These are phyloP conservation scores for Teratosphaeria nubilosa DNA, from an alignment of 2,329 filamentous ascomycete species.

Conservation along the genomic window DNA sequence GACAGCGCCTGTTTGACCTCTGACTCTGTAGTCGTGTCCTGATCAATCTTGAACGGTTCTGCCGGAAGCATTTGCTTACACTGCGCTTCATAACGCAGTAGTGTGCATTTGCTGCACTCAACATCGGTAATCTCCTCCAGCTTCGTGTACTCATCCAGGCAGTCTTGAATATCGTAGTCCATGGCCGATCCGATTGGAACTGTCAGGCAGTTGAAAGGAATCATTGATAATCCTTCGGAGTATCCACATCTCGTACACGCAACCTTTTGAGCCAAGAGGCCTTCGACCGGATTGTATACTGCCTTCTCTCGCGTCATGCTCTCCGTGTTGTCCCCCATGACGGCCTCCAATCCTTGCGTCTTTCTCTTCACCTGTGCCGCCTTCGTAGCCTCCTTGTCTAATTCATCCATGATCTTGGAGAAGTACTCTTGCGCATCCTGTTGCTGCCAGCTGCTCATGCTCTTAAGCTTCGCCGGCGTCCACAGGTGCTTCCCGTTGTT, in stretches of 20 bases:
- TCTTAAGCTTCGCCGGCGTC: conserved; percentile 68
- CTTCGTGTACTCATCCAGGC: conserved; percentile 73
- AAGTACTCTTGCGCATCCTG: conserved; percentile 98
- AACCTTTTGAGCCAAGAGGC: conserved; percentile 76
- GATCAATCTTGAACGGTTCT: conserved; percentile 1
- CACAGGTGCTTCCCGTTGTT: conserved; percentile 71
- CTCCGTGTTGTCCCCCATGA: background rate
- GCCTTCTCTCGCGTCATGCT: conserved; percentile 20
- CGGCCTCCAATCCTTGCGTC: background rate
- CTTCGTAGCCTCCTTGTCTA: conserved; percentile 50
- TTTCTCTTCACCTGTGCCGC: conserved; percentile 7
- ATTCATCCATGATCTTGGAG: conserved; percentile 56
- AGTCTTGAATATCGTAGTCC: conserved; percentile 63
- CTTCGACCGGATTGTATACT: conserved; percentile 68
- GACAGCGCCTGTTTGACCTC: conserved; percentile 10
- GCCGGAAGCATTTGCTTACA: conserved; percentile 35
- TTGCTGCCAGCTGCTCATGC: conserved; percentile 89
- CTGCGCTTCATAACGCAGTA: conserved; percentile 50
- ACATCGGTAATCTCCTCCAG: conserved; percentile 82
- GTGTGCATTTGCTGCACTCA: conserved; percentile 82
- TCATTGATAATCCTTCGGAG: conserved; percentile 79
- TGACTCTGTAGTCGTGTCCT: conserved; percentile 12
- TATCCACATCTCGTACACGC: conserved; percentile 77
- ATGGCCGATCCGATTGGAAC: conserved; percentile 61
- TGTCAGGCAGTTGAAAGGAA: conserved; percentile 88